Conservation (phyloP, 2,329 filamentous ascomycete species). For the Mycocentrospora acerina region DNA sequence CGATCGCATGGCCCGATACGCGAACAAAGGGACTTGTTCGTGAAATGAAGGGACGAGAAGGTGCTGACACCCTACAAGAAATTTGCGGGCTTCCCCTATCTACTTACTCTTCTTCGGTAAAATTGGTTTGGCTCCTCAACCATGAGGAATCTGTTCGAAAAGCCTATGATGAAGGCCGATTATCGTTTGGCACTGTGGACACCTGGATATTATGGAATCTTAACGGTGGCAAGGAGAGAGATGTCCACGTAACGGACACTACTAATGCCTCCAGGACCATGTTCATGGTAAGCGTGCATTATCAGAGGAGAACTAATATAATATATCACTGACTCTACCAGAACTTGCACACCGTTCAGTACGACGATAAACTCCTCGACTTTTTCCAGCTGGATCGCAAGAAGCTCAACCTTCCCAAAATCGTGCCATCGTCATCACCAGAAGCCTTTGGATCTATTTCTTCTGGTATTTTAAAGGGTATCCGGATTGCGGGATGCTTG, state of each 20-base stretch:
- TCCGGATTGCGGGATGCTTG: conserved; percentile 78
- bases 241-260: conserved; percentile 78
- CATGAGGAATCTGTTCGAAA: conserved; percentile 69
- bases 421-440: conserved; percentile 76
- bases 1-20: conserved; percentile 86
- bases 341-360: conserved; percentile 64
- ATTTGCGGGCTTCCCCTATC: conserved; percentile 81
- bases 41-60: conserved; percentile 68
- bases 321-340: background rate
- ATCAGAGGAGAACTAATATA: conserved; percentile 47
- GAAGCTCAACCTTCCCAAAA: conserved; percentile 77
- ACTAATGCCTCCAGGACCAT: conserved; percentile 89
- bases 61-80: conserved; percentile 67
- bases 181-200: conserved; percentile 86
- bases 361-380: conserved; percentile 72
- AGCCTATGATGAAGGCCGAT: conserved; percentile 73
- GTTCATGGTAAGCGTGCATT: conserved; percentile 64
- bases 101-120: conserved; percentile 85
- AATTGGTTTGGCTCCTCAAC: conserved; percentile 78
- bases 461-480: conserved; percentile 66
- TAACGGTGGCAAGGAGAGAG: conserved; percentile 68
- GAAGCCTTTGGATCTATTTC: conserved; percentile 70
- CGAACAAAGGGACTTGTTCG: conserved; percentile 74
- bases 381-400: conserved; percentile 76
- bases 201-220: conserved; percentile 85